Percentiles rank a stretch among this genome's conserved stretches.
Conservation (phyloP, 2,329 filamentous ascomycete genomes). For the Phaeosphaeriaceae sp. region DNA sequence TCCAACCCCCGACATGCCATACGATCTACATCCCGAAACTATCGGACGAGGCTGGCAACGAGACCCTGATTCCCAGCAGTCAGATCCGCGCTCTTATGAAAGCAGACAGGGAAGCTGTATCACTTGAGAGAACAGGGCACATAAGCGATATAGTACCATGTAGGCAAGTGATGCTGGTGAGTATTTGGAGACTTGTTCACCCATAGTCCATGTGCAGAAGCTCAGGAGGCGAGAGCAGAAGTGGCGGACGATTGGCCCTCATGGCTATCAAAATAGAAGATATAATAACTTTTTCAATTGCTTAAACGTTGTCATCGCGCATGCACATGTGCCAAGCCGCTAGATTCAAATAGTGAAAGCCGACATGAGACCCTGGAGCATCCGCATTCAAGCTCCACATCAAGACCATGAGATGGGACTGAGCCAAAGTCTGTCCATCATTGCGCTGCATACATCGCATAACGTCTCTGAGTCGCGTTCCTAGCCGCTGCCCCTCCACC, state of each 20-base stretch:
- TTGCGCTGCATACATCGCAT: not conserved
- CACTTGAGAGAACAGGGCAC: too few relatives aligned
- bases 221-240: not conserved
- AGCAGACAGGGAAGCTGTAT: too few relatives aligned
- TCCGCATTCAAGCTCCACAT: not conserved
- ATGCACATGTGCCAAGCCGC: conserved; percentile 1
- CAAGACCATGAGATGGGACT: not conserved
- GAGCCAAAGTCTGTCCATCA: not conserved
- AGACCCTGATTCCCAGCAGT: not conserved
- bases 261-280: not conserved
- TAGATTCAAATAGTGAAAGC: not conserved
- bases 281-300: not conserved
- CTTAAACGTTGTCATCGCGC: not conserved
- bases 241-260: not conserved
- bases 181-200: not conserved
- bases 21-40: too few relatives aligned
- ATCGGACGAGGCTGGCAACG: not conserved
- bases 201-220: not conserved
- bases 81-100: too few relatives aligned
- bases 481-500: not conserved
- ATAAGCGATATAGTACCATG: too few relatives aligned
- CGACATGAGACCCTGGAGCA: not conserved
- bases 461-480: not conserved
- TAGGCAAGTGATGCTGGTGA: too few relatives aligned
- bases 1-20: too few relatives aligned